Conservation (phyloP, 345 rosid species). For the Gossypium anomalum region DNA sequence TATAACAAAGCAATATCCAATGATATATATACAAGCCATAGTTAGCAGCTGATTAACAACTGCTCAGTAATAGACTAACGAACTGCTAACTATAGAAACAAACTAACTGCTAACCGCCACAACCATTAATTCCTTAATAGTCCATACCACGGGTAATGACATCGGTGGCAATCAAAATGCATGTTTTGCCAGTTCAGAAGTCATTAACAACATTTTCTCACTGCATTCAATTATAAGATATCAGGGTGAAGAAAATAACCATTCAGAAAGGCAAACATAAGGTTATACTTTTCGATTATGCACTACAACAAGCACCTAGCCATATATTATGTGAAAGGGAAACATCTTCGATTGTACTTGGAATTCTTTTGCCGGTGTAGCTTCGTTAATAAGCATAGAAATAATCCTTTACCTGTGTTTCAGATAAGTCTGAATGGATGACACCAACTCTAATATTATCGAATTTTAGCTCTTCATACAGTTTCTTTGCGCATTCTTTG, state of each 20-base stretch:
- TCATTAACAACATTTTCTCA: constrained; percentile 71
- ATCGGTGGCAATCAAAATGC: constrained; percentile 94
- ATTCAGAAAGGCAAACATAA: not conserved
- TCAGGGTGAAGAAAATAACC: not conserved
- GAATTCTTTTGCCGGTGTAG: not conserved
- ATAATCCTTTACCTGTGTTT: constrained; percentile 51
- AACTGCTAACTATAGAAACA: too few species aligned
- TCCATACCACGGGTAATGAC: constrained; percentile 91
- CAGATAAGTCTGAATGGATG: constrained; percentile 75
- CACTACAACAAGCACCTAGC: not conserved
- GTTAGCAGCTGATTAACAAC: too few species aligned
- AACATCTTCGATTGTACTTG: not conserved
- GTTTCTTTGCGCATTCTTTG: constrained; percentile 83
- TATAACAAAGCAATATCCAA: too few species aligned
- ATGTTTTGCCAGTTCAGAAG: constrained; percentile 79
- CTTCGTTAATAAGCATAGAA: constrained; percentile 11
- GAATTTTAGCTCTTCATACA: constrained; percentile 65
- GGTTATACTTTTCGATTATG: not conserved
- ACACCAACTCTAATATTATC: constrained; percentile 75
- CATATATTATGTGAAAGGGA: not conserved
- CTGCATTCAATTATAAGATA: constrained; percentile 36
- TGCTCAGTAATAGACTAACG: too few species aligned
- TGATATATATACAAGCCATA: too few species aligned
- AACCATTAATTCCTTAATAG: too few species aligned
- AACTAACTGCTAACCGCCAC: too few species aligned